phyloP scores from a whole-genome alignment of 2,329 filamentous ascomycete genomes.

The Alternaria triticina region DNA sequence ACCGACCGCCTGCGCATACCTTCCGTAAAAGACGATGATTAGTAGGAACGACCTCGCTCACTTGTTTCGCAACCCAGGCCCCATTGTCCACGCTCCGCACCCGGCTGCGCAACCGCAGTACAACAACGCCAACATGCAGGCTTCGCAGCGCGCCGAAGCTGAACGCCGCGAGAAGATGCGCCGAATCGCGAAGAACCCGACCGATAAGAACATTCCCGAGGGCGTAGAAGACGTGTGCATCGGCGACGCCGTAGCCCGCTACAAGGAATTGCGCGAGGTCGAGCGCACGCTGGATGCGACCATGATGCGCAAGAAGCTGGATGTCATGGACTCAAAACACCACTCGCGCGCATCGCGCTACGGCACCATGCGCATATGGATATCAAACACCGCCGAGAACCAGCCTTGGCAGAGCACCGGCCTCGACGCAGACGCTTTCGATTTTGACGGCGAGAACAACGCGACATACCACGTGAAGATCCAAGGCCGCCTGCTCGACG shows the following conservation, averaged over 20 bases:
- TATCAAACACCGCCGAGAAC: constrained; percentile 92
- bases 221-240: constrained; percentile 80
- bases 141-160: constrained; percentile 53
- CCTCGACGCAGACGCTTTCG: constrained; percentile 76
- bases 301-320: constrained; percentile 91
- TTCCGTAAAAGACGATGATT: constrained; percentile 48
- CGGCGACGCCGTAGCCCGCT: constrained; percentile 80
- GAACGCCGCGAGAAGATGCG: constrained; percentile 72
- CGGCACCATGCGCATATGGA: constrained; percentile 89
- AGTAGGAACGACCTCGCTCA: constrained; percentile 55
- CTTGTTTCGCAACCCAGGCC: constrained; percentile 55
- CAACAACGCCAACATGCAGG: constrained; percentile 48
- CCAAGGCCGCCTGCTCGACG: constrained; percentile 78
- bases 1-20: constrained; percentile 9
- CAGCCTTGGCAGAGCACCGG: constrained; percentile 86
- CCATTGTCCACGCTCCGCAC: constrained; percentile 55
- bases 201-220: constrained; percentile 93
- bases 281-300: constrained; percentile 89
- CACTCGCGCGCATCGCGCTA: constrained; percentile 78
- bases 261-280: constrained; percentile 82
- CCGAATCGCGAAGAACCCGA: constrained; percentile 85
- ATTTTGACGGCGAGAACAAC: constrained; percentile 78
- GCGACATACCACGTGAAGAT: constrained; percentile 91
- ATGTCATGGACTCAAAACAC: constrained; percentile 82
- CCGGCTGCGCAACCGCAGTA: constrained; percentile 56